phyloP scores from a whole-genome alignment of 495 filamentous ascomycete genomes.

The Trichoderma gamsii region DNA sequence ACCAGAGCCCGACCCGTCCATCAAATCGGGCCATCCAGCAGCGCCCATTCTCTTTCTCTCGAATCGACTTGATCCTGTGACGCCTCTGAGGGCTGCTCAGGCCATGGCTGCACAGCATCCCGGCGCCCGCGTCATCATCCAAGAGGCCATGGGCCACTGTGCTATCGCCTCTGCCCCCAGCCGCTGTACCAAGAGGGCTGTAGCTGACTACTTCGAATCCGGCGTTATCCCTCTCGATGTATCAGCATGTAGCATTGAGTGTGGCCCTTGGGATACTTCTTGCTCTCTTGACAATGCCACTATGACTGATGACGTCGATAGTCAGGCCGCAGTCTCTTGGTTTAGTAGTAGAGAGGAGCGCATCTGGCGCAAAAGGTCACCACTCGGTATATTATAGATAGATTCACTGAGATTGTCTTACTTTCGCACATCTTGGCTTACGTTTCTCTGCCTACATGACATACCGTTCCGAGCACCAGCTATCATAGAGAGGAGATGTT shows the following conservation, averaged over 20 bases:
- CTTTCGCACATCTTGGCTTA: not conserved
- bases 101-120: slow-evolving; percentile 24
- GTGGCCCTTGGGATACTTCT: not conserved
- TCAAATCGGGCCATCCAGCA: slow-evolving; percentile 18
- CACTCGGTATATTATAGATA: not conserved
- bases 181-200: slow-evolving; percentile 20
- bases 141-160: slow-evolving; percentile 27
- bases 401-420: not conserved
- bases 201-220: slow-evolving; percentile 4
- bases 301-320: not conserved
- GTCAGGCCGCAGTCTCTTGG: not conserved
- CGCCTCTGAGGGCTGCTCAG: slow-evolving; percentile 27
- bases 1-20: slow-evolving; percentile 15
- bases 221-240: not conserved
- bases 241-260: not conserved
- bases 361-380: not conserved
- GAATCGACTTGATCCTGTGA: slow-evolving; percentile 28
- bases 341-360: not conserved
- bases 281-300: not conserved
- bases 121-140: slow-evolving; percentile 25
- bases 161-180: slow-evolving; percentile 22
- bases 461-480: not conserved
- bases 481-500: not conserved
- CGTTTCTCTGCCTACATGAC: not conserved
- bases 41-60: slow-evolving; percentile 31